Evolutionary conservation across 768 basidiomycete genomes (phyloP).

Genomic region (Chalciporus chontae): DNA sequence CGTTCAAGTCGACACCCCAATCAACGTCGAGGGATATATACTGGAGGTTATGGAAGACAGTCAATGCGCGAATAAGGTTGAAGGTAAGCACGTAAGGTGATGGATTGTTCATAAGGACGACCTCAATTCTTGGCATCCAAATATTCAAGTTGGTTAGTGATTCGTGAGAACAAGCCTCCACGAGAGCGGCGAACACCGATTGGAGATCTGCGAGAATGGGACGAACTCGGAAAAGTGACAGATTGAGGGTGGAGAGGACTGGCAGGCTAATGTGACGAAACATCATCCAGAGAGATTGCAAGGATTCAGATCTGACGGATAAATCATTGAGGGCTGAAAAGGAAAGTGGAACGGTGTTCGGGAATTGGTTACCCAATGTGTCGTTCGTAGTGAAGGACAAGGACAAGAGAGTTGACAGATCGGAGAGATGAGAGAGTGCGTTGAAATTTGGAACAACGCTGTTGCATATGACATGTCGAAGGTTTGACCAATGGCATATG

Average conservation of each 20-base stretch:
- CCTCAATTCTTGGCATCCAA: neutral
- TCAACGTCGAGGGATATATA: neutral
- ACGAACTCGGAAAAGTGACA: neutral
- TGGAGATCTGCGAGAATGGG: neutral
- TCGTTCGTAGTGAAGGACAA: neutral
- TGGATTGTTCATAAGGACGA: neutral
- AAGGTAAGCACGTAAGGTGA: neutral
- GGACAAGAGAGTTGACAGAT: neutral
- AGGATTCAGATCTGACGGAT: neutral
- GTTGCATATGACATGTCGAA: neutral
- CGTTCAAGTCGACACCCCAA: constrained; percentile 4
- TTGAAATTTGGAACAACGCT: neutral
- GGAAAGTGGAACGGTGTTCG: neutral
- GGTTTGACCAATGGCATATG: constrained; percentile 8
- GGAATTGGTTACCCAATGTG: neutral
- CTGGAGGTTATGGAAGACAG: constrained; percentile 5
- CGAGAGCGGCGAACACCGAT: constrained; percentile 5
- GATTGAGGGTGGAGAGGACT: neutral
- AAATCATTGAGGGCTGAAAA: constrained; percentile 4
- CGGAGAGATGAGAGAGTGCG: constrained; percentile 5
- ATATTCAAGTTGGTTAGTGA: neutral
- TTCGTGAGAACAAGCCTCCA: neutral
- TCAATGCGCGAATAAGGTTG: constrained; percentile 1
- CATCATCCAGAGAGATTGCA: neutral
- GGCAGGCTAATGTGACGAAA: neutral